A percentile compares a stretch with the other conserved stretches of the same genome.
phyloP scores from a whole-genome alignment of 495 filamentous ascomycete species.

The Clohesyomyces aquaticus region DNA sequence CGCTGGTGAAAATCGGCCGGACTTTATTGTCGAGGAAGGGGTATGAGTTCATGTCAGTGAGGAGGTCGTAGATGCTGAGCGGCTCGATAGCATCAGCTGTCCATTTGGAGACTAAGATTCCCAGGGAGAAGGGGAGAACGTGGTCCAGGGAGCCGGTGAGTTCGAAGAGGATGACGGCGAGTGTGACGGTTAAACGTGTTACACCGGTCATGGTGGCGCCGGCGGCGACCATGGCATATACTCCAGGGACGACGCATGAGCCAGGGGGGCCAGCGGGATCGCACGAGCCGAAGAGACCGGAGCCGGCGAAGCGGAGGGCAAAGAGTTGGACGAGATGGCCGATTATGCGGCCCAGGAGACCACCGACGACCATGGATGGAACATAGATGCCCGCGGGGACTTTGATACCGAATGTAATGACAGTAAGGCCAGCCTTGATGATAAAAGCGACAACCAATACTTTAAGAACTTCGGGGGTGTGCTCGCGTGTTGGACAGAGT shows the following conservation, averaged over 20 bases:
- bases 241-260: conserved; percentile 89
- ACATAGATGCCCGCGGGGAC: conserved; percentile 97
- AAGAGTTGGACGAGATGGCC: conserved; percentile 86
- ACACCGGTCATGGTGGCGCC: conserved; percentile 98
- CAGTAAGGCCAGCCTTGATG: conserved; percentile 85
- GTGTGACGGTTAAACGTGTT: conserved; percentile 88
- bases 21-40: conserved; percentile 94
- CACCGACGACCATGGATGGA: conserved; percentile 97
- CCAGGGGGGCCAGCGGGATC: conserved; percentile 68
- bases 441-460: conserved; percentile 78
- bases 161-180: conserved; percentile 95
- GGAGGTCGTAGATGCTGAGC: conserved; percentile 90
- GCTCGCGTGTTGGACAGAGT: conserved; percentile 74
- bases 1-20: conserved; percentile 82
- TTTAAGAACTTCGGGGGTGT: conserved; percentile 72
- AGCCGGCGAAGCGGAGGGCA: conserved; percentile 71
- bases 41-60: conserved; percentile 97
- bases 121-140: conserved; percentile 91
- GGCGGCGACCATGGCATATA: conserved; percentile 93
- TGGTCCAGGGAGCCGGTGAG: conserved; percentile 93
- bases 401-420: conserved; percentile 91
- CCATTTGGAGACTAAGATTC: conserved; percentile 94
- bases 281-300: conserved; percentile 73
- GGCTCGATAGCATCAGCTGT: conserved; percentile 96
- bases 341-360: conserved; percentile 85